Conservation (phyloP, 495 filamentous ascomycete genomes). For the Hypoxylon perforatum region DNA sequence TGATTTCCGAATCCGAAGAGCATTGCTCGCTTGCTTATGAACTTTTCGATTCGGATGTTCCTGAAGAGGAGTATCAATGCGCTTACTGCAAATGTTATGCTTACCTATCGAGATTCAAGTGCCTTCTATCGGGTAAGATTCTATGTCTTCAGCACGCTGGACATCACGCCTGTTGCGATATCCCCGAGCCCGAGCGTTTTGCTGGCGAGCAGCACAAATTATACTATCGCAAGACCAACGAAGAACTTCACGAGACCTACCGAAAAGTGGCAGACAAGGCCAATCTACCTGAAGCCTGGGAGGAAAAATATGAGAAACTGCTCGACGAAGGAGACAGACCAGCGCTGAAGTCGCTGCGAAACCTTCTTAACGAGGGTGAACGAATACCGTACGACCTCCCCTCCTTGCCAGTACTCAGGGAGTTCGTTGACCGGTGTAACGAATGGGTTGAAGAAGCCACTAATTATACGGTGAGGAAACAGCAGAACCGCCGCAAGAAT, state of each 20-base stretch:
- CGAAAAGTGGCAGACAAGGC: slow-evolving; percentile 89
- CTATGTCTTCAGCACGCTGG: slow-evolving; percentile 84
- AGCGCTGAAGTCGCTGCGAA: slow-evolving; percentile 84
- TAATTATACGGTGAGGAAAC: slow-evolving; percentile 97
- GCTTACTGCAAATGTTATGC: slow-evolving; percentile 90
- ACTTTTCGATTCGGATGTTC: slow-evolving; percentile 76
- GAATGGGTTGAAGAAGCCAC: slow-evolving; percentile 98
- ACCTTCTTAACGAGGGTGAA: slow-evolving; percentile 91
- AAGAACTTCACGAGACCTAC: slow-evolving; percentile 70
- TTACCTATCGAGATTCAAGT: slow-evolving; percentile 91
- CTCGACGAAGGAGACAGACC: slow-evolving; percentile 86
- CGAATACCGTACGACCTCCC: slow-evolving; percentile 94
- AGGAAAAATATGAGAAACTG: slow-evolving; percentile 85
- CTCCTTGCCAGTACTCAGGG: slow-evolving; percentile 81
- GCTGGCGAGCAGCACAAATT: slow-evolving; percentile 73
- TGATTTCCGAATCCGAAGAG: slow-evolving; percentile 53
- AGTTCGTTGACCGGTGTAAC: slow-evolving; percentile 94
- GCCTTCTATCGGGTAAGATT: slow-evolving; percentile 77
- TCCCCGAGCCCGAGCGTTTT: slow-evolving; percentile 67
- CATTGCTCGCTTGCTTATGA: slow-evolving; percentile 56
- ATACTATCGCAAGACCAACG: slow-evolving; percentile 79
- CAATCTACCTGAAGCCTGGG: slow-evolving; percentile 86
- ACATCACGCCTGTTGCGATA: slow-evolving; percentile 79
- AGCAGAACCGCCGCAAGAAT: slow-evolving; percentile 97
- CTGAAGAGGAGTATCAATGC: slow-evolving; percentile 92